Base-by-base conservation (phyloP, 306 rosid genomes). In the Sechiopsis laciniata region DNA sequence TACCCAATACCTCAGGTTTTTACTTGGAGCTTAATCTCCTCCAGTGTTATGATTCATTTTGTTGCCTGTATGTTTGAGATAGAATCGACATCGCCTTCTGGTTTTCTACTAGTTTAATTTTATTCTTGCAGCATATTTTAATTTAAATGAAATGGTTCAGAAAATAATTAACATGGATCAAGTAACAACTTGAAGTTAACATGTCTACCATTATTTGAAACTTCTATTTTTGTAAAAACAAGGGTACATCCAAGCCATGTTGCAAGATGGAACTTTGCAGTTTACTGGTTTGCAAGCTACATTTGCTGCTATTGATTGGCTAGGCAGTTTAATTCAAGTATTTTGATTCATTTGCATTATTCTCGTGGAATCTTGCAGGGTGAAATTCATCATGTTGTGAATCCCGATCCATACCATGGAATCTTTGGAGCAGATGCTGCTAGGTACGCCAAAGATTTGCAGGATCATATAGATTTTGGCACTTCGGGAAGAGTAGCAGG, bases 371-470 rank as follows among this genome's bases (percentile, higher is more conserved):
- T 14, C 65, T n/a, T 80, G 79, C 62, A 92, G 98, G 96, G 96
- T 14, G 93, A 92, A 74, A 87, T 88, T 77, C 96, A 88, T 79
- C 98, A 93, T 14, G 89, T 87, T 19, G 77, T 90, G 58, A 93
- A 88, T 79, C 96, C 98, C 67, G 96, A 93, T 82, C 96, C 98
- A 10, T 93, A 90, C 58, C 93, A 10, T 55, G 96, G 98, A 80
- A 26, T 78, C 74, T 93, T 90, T 69, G 97, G 98, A 10, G 16
- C 90, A 0, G 90, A 90, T 77, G 96, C 90, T 48, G 42, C 73
- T 6, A 22, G 83, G 59, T 93, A 93, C 74, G 93, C 87, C 57
- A 84, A 77, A 78, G 98, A 93, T 51, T 87, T 93, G 68, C 93
- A 87, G 80, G 96, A 93, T 74, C 98, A 93, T 78, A 79, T 90